Evolutionary conservation across 345 rosid genomes (phyloP), one percentile per base, ranked within the genome.

Genomic region (Populus tremula): DNA sequence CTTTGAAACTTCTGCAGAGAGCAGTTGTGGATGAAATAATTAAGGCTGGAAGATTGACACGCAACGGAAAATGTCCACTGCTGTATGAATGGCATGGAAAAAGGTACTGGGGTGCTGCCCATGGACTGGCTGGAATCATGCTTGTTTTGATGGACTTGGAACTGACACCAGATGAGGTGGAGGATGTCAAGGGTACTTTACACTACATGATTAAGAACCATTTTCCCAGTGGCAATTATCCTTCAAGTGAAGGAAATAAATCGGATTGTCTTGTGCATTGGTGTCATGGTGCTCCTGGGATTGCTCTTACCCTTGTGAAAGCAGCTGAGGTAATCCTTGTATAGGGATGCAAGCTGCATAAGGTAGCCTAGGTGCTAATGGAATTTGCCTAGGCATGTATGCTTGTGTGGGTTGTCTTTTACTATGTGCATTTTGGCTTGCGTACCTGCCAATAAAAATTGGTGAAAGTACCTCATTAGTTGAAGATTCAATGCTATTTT

Each of bases 11-110:
- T 77, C 8, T 77, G 21, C 64, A 91, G 96, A 83, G 90, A 82
- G 84, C 82, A 53, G 78, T 89, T 82, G 87, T 85, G 1, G 86
- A 87, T 72, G 91, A 88, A 71, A 80, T 86, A n/a, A 85, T 91
- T 10, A 79, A 81, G 82, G 75, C 85, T 25, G 96, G 90, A 68
- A 81, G 33, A 74, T 64, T 88, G 71, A 80, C 86, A 18, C 82
- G 43, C 63, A 78, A 78, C 49, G 91, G 84, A 54, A 82, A 78
- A 83, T 90, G 89, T 66, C 90, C 91, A 2, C 77, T 91, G 81
- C 90, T 90, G 96, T 87, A 85, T 82, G 93, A 91, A 82, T 91
- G 93, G 96, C 92, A 91, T 75, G 91, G 96, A 17, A 87, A 85
- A 78, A 90, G 81, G 84, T 91, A 90, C 43, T 88, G 91, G 92